Base-by-base conservation (phyloP, 768 basidiomycete species). In the Hygrophoropsis aurantiaca region DNA sequence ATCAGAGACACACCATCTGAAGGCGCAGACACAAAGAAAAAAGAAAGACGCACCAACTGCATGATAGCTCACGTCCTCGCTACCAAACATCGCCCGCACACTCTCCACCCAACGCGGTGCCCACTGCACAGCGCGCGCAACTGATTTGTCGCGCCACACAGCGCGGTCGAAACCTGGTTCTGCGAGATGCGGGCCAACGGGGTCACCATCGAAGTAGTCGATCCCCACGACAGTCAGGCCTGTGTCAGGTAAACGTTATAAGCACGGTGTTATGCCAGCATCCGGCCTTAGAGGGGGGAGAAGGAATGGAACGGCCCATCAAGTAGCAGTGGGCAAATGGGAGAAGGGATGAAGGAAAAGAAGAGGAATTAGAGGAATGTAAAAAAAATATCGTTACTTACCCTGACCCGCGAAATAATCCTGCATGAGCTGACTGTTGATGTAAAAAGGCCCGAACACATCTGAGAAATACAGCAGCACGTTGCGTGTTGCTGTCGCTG, bases 141-240 rank as follows among this genome's bases (percentile, higher is more conserved):
- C 59, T 10, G 57, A 55, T 38, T 67, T 70, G 1, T 47, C 52
- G 16, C 73, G 60, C 81, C 82, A 85, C 0, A 65, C 66, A 1
- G 48, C 32, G 25, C 68, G 65, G 46, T 75, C 66, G 38, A 71
- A 74, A 15, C 40, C 60, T 10, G 68, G 62, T 30, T 74, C 67
- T 2, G 65, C 60, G 18, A 64, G 58, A 50, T 77, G 71, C 1
- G 55, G 44, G n/a, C 74, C 55, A 1, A 84, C 54, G 10, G 75
- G 68, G 44, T 84, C 79, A 6, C 83, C 81, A 41, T 82, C 72
- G 62, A 86, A 84, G 60, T 82, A 85, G 50, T 85, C 84, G 34
- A 78, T 61, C 2, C 80, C 81, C 4, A 84, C 59, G 4, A 85
- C 81, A 37, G 70, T 62, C 56, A 76, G 85, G 1, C 83, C 83